A percentile compares a stretch with the other conserved stretches of the same genome.
Conservation (phyloP, 2,329 filamentous ascomycete genomes). For the Aspergillus cejpii region DNA sequence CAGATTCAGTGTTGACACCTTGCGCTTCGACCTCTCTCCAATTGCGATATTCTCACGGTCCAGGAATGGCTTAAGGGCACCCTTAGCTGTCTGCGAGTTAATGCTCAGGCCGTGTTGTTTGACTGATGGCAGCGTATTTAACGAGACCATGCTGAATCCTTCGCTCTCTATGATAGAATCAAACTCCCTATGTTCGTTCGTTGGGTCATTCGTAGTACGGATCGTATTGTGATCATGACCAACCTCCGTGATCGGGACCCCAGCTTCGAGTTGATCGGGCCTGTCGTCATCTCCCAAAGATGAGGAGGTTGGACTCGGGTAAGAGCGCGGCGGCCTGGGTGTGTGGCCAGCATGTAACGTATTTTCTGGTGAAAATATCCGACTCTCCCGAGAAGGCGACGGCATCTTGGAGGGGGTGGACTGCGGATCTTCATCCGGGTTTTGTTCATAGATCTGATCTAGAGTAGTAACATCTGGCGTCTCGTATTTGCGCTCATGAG, state of each 20-base stretch:
- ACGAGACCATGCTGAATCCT: constrained; percentile 53
- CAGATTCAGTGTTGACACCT: constrained; percentile 19
- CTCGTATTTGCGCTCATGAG: constrained; percentile 23
- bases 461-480: constrained; percentile 26
- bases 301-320: constrained; percentile 38
- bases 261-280: constrained; percentile 14
- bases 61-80: constrained; percentile 23
- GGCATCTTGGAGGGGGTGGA: constrained; percentile 34
- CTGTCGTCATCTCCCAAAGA: constrained; percentile 35
- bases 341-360: constrained; percentile 30
- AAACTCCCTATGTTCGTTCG: constrained; percentile 42
- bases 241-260: neutral
- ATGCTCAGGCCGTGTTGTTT: constrained; percentile 38
- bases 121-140: constrained; percentile 48
- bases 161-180: constrained; percentile 53
- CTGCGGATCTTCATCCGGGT: constrained; percentile 24
- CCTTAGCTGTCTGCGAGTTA: constrained; percentile 24
- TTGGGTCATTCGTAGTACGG: constrained; percentile 28
- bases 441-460: constrained; percentile 24
- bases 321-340: constrained; percentile 30
- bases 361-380: constrained; percentile 28
- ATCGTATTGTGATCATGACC: constrained; percentile 1
- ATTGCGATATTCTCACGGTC: constrained; percentile 25
- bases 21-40: constrained; percentile 22
- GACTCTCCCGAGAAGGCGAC: constrained; percentile 24